A percentile compares a stretch with the other conserved stretches of the same genome.
These are phyloP conservation scores for Phaeophleospora eucalypticola DNA, from an alignment of 2,329 filamentous ascomycete species.

Conservation along the genomic window DNA sequence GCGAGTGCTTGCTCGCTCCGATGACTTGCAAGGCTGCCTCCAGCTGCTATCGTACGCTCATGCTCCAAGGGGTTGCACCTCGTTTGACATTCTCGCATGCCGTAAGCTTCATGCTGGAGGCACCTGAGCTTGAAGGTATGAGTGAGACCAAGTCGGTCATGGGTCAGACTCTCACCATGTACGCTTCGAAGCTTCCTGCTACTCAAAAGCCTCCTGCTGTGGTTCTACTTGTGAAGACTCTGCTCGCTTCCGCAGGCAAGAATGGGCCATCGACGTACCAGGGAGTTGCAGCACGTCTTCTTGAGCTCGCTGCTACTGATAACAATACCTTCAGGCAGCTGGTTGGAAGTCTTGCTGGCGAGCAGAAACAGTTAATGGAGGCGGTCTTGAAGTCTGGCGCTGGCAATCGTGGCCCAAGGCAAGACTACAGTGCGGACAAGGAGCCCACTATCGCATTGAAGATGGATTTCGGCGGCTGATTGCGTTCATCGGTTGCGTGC, in stretches of 20 bases:
- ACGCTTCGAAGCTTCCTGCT: slow-evolving; percentile 48
- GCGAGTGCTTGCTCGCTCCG: slow-evolving; percentile 76
- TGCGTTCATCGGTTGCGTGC: background rate
- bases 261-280: slow-evolving; percentile 47
- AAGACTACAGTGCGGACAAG: slow-evolving; percentile 42
- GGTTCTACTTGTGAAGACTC: slow-evolving; percentile 70
- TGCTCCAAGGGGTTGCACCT: slow-evolving; percentile 71
- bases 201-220: slow-evolving; percentile 51
- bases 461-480: slow-evolving; percentile 67
- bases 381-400: slow-evolving; percentile 51
- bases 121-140: slow-evolving; percentile 66
- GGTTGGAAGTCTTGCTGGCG: slow-evolving; percentile 65
- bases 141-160: slow-evolving; percentile 69
- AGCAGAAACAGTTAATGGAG: slow-evolving; percentile 71
- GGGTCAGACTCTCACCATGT: slow-evolving; percentile 71
- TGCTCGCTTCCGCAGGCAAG: slow-evolving; percentile 71
- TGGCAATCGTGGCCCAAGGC: slow-evolving; percentile 41
- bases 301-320: slow-evolving; percentile 77
- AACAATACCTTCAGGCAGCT: slow-evolving; percentile 69
- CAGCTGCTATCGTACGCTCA: slow-evolving; percentile 80
- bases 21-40: slow-evolving; percentile 87
- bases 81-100: slow-evolving; percentile 63
- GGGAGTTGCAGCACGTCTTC: slow-evolving; percentile 70
- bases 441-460: slow-evolving; percentile 85
- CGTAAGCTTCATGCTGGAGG: slow-evolving; percentile 67